These are phyloP conservation scores for Elsinoe ampelina DNA, from an alignment of 2,329 filamentous ascomycete genomes.

Conservation along the genomic window DNA sequence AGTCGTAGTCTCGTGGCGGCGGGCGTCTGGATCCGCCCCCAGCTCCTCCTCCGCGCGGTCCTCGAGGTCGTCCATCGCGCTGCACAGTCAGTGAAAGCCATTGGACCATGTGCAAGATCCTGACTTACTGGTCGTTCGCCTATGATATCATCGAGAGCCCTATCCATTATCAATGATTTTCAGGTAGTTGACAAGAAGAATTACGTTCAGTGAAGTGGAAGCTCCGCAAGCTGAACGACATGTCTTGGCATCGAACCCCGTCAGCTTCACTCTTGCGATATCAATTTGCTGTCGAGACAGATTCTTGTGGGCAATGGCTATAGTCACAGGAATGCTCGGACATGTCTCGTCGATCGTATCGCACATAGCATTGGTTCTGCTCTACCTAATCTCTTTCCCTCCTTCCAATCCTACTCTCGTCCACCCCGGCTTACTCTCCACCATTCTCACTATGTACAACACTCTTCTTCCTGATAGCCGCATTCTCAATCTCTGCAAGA, in stretches of 20 bases:
- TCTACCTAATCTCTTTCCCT: background rate
- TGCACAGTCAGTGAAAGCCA: slow-evolving; percentile 16
- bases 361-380: background rate
- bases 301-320: too few relatives aligned
- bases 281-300: too few relatives aligned
- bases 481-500: slow-evolving; percentile 26
- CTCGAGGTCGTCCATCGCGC: slow-evolving; percentile 17
- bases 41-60: slow-evolving; percentile 17
- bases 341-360: too few relatives aligned
- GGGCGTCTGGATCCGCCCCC: slow-evolving; percentile 20
- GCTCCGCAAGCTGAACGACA: background rate
- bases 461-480: slow-evolving; percentile 28
- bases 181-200: background rate
- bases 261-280: too few relatives aligned
- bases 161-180: slow-evolving; percentile 43
- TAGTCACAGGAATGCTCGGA: too few relatives aligned
- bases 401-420: background rate
- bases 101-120: background rate
- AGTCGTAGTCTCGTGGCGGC: slow-evolving; percentile 18
- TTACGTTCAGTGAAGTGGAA: background rate
- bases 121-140: slow-evolving; percentile 48
- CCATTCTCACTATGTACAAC: slow-evolving; percentile 23
- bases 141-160: slow-evolving; percentile 56
- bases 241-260: background rate
- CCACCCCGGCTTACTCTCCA: background rate